Evolutionary conservation across 352 stramenopile species (phyloP).

Genomic region (Phytophthora quininea): DNA sequence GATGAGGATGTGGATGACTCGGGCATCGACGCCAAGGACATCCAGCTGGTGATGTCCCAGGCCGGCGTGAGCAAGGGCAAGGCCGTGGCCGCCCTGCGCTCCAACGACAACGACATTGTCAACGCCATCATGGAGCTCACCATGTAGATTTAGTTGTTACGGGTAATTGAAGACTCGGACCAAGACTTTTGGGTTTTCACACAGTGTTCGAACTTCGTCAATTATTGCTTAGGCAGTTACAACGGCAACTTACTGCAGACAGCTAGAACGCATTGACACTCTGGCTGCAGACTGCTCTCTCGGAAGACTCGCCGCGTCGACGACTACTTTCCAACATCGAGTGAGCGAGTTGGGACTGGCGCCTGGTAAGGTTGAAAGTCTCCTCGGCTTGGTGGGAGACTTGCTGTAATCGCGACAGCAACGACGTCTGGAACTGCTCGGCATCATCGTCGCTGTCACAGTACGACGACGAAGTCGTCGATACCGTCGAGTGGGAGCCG

Average conservation of each 20-base stretch:
- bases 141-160: conserved; percentile 83
- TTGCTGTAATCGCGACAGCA: conserved; percentile 35
- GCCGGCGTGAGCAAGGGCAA: conserved; percentile 93
- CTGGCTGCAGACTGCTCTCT: not conserved
- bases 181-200: not conserved
- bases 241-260: not conserved
- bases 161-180: not conserved
- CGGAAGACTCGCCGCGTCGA: conserved; percentile 7
- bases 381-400: conserved; percentile 32
- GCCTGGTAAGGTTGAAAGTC: conserved; percentile 34
- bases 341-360: conserved; percentile 35
- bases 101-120: conserved; percentile 99
- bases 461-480: conserved; percentile 21
- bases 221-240: not conserved
- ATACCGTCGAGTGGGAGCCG: conserved; percentile 23
- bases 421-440: conserved; percentile 19
- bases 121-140: conserved; percentile 99
- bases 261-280: not conserved
- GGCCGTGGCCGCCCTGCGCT: conserved; percentile 96
- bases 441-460: conserved; percentile 7
- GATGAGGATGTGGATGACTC: conserved; percentile 95
- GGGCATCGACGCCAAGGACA: conserved; percentile 98
- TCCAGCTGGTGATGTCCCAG: conserved; percentile 98
- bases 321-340: conserved; percentile 16
- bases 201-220: not conserved